phyloP scores from a whole-genome alignment of 2,329 filamentous ascomycete species.

The Trichoderma sp. region DNA sequence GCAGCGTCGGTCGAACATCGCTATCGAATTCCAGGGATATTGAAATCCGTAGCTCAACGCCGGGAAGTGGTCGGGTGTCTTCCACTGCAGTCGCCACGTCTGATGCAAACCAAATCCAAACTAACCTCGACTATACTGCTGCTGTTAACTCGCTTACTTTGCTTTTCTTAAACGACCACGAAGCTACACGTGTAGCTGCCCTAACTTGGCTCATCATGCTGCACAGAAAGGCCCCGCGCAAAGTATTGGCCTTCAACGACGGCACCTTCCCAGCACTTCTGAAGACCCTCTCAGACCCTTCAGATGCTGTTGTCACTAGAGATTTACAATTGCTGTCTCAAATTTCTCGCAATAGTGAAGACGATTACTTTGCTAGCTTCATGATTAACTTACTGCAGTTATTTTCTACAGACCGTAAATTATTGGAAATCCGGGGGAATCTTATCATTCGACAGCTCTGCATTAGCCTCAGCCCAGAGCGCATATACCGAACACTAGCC shows the following conservation, averaged over 20 bases:
- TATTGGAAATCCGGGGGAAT: conserved; percentile 91
- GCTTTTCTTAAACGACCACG: conserved; percentile 94
- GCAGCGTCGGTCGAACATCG: conserved; percentile 53
- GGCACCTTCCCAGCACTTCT: conserved; percentile 94
- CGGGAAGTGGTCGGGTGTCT: conserved; percentile 50
- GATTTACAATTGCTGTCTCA: conserved; percentile 92
- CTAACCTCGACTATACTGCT: conserved; percentile 91
- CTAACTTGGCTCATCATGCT: conserved; percentile 98
- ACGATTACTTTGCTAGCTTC: conserved; percentile 96
- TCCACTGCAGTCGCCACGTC: conserved; percentile 48
- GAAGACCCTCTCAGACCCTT: conserved; percentile 93
- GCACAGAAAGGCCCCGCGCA: conserved; percentile 89
- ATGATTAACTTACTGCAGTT: conserved; percentile 96
- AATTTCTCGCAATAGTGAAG: conserved; percentile 94
- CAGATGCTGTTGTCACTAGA: conserved; percentile 92
- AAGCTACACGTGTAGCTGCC: conserved; percentile 90
- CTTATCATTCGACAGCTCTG: conserved; percentile 95
- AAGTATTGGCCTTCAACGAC: conserved; percentile 93
- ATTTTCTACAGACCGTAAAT: conserved; percentile 88
- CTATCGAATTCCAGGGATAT: conserved; percentile 56
- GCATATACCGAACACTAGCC: conserved; percentile 92
- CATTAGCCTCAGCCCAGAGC: conserved; percentile 86
- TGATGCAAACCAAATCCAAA: conserved; percentile 48
- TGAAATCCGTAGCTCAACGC: conserved; percentile 55
- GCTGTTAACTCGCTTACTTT: conserved; percentile 91